Percentiles rank a stretch among this genome's conserved stretches.
Conservation (phyloP, 768 basidiomycete genomes). For the Cyclocybe aegerita region DNA sequence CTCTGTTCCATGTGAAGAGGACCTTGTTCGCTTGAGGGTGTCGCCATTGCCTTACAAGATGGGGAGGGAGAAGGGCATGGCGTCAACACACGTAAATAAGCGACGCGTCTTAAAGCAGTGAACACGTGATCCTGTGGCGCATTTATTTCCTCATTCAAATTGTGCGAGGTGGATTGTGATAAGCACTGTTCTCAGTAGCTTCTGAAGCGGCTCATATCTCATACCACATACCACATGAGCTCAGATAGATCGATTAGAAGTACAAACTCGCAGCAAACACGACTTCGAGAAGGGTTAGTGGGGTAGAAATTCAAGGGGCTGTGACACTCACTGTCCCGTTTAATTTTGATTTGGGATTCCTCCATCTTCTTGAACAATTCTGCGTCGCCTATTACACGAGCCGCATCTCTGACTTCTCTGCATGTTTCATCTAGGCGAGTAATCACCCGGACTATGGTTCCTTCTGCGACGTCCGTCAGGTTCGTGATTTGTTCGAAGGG, state of each 20-base stretch:
- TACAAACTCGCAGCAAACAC: slow-evolving; percentile 88
- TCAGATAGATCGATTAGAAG: slow-evolving; percentile 45
- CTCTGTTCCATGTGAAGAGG: background rate
- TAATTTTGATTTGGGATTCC: slow-evolving; percentile 89
- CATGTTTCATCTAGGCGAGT: slow-evolving; percentile 97
- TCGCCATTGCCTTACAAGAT: slow-evolving; percentile 28
- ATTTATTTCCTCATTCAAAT: slow-evolving; percentile 11
- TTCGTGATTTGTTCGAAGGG: slow-evolving; percentile 93
- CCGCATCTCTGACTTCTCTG: slow-evolving; percentile 94
- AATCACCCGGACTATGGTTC: slow-evolving; percentile 95
- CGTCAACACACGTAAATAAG: background rate
- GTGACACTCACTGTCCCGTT: slow-evolving; percentile 83
- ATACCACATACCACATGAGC: no score
- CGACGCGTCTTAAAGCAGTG: slow-evolving; percentile 8
- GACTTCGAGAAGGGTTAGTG: slow-evolving; percentile 41
- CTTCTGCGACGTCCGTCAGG: slow-evolving; percentile 93
- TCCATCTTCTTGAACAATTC: slow-evolving; percentile 99
- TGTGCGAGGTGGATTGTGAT: background rate
- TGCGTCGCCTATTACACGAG: slow-evolving; percentile 94
- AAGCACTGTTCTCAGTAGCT: no score
- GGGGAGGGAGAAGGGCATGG: slow-evolving; percentile 5
- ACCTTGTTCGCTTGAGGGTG: slow-evolving; percentile 22
- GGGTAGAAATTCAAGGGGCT: background rate
- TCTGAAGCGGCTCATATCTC: no score
- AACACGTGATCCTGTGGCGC: no score